Conservation (phyloP, 495 filamentous ascomycete species). For the Daldinia caldariorum region DNA sequence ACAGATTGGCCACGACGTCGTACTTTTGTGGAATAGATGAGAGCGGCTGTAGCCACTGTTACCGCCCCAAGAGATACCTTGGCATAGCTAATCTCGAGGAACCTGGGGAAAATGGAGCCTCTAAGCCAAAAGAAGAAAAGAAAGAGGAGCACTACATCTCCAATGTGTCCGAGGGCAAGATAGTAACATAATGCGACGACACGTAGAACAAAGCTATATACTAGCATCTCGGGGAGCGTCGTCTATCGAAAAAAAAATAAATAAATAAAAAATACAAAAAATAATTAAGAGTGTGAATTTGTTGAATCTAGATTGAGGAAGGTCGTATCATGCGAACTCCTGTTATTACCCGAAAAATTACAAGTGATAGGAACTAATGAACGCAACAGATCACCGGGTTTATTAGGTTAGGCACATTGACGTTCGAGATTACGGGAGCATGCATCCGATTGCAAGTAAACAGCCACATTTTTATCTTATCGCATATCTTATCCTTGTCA, state of each 20-base stretch:
- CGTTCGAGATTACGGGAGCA: neutral
- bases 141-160: constrained; percentile 22
- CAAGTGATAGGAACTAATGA: neutral
- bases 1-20: constrained; percentile 14
- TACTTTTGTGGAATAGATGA: constrained; percentile 18
- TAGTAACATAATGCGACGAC: constrained; percentile 27
- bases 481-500: constrained; percentile 26
- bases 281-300: no score
- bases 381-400: neutral
- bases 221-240: constrained; percentile 13
- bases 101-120: neutral
- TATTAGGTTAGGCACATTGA: no score
- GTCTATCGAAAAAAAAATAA: constrained; percentile 6
- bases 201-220: constrained; percentile 24
- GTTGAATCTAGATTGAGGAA: neutral
- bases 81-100: constrained; percentile 3
- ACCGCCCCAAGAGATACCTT: neutral
- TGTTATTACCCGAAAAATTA: neutral
- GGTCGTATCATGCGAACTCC: neutral
- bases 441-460: neutral
- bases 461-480: constrained; percentile 24
- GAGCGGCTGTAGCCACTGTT: constrained; percentile 2
- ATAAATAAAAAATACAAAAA: neutral
- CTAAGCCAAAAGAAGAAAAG: constrained; percentile 20
- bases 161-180: constrained; percentile 20